These are phyloP conservation scores for Dalbergia cochinchinensis DNA, from an alignment of 306 rosid genomes.

Conservation along the genomic window DNA sequence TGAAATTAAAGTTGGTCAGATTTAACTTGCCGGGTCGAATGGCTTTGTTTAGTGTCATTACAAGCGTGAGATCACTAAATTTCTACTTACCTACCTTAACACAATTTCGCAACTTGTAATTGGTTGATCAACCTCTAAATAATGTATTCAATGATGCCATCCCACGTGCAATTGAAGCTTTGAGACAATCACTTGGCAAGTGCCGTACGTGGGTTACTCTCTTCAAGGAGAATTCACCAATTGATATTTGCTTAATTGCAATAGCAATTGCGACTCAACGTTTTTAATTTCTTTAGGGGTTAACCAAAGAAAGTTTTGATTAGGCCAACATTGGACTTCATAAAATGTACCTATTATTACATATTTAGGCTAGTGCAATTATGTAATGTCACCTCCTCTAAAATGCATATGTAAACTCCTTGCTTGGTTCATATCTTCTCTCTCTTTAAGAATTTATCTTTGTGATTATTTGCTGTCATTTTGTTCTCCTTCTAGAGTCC, in stretches of 20 bases:
- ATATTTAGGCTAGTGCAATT: too few species aligned
- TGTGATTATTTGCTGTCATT: too few species aligned
- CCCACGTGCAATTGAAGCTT: constrained; percentile 4
- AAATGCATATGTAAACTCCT: too few species aligned
- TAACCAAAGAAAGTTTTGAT: neutral
- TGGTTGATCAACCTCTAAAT: constrained; percentile 28
- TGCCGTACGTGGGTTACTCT: neutral
- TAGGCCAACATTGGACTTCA: too few species aligned
- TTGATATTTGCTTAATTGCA: neutral
- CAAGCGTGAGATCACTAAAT: constrained; percentile 38
- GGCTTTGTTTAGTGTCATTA: constrained; percentile 24
- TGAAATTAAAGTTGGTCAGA: constrained; percentile 32
- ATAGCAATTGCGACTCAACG: neutral
- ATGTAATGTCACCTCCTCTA: too few species aligned
- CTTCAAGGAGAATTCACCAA: neutral
- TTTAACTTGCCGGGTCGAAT: neutral
- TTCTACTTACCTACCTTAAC: constrained; percentile 35
- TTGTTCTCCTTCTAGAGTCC: too few species aligned
- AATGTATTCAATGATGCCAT: constrained; percentile 15
- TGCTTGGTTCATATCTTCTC: too few species aligned
- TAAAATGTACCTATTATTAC: too few species aligned
- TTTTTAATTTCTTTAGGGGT: neutral
- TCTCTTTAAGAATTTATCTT: too few species aligned
- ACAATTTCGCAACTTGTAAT: constrained; percentile 20
- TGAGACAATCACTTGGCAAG: neutral